Base-by-base conservation (phyloP, 768 basidiomycete species). In the Paxillus rubicundulus region DNA sequence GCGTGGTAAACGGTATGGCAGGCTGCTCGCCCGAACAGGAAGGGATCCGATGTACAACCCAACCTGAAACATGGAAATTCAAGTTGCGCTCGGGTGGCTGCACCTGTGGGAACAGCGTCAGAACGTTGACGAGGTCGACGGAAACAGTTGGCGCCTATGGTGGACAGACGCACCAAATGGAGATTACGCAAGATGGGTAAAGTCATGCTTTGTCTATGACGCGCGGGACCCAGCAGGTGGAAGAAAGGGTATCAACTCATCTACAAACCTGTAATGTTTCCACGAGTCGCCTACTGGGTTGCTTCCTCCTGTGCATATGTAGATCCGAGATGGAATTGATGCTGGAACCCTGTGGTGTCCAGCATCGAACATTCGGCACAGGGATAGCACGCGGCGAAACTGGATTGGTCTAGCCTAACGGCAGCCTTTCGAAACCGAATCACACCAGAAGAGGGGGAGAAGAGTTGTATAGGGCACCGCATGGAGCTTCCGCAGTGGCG, bases 391-490 rank as follows among this genome's bases (percentile, higher is more conserved):
- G 46, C 47, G 53, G 55, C 53, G 46, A 55, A 17, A 42, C 43
- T 52, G 38, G 45, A 51, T 49, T 42, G 34, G 36, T 52, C 27
- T 46, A 13, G 39, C 32, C 38, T 37, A 17, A 43, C 32, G 30
- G 50, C 50, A 47, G 39, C 30, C 38, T 38, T 40, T 54, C 41
- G 49, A 47, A 30, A 24, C 49, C 18, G 50, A 39, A 17, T 33
- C 57, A 62, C 63, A 59, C 53, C 49, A 61, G 18, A 55, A 53
- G 46, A 39, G 17, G 49, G 49, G 52, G 49, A 50, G 28, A 49
- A 48, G 41, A 56, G 44, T 41, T 39, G 40, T 47, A 37, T 45
- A 50, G 45, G 47, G 55, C 52, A 68, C 58, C 44, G 61, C 66
- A 55, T 59, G 44, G 37, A 50, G 33, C 47, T 32, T 53, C 49